Conservation (phyloP, 2,329 filamentous ascomycete genomes). For the Sarocladiaceae sp. region DNA sequence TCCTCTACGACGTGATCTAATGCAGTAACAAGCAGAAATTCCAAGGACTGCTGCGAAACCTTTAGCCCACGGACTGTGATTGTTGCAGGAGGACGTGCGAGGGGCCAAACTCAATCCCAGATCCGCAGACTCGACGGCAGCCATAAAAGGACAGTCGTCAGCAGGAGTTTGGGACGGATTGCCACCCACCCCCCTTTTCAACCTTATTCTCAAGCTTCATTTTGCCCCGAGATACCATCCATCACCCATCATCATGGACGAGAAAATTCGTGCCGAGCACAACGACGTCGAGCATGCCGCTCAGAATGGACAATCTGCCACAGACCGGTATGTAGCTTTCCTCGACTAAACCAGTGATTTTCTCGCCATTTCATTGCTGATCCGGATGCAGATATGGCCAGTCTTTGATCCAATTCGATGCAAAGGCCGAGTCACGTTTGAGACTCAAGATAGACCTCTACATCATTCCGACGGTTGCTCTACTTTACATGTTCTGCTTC, state of each 20-base stretch:
- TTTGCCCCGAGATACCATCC: too few species aligned
- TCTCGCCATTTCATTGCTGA: too few species aligned
- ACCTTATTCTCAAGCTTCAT: neutral
- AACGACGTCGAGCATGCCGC: constrained; percentile 9
- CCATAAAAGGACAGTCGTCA: too few species aligned
- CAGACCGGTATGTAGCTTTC: constrained; percentile 11
- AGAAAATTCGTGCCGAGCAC: constrained; percentile 1
- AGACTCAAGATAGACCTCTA: constrained; percentile 60
- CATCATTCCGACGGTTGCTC: constrained; percentile 58
- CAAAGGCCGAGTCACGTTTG: constrained; percentile 50
- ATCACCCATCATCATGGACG: constrained; percentile 7
- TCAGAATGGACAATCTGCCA: constrained; percentile 11
- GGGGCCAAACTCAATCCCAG: too few species aligned
- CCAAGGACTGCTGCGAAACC: too few species aligned
- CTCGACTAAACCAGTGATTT: too few species aligned
- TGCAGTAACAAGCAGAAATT: too few species aligned
- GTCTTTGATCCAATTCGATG: constrained; percentile 48
- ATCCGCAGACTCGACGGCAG: too few species aligned
- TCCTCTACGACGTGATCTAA: too few species aligned
- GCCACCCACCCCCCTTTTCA: neutral
- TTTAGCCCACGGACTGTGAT: too few species aligned
- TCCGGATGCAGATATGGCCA: constrained; percentile 37
- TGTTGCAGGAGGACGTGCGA: too few species aligned
- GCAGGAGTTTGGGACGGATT: too few species aligned
- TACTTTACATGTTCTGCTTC: constrained; percentile 56